Evolutionary conservation across 495 filamentous ascomycete genomes (phyloP).

Genomic region (Margaritispora aquatica): DNA sequence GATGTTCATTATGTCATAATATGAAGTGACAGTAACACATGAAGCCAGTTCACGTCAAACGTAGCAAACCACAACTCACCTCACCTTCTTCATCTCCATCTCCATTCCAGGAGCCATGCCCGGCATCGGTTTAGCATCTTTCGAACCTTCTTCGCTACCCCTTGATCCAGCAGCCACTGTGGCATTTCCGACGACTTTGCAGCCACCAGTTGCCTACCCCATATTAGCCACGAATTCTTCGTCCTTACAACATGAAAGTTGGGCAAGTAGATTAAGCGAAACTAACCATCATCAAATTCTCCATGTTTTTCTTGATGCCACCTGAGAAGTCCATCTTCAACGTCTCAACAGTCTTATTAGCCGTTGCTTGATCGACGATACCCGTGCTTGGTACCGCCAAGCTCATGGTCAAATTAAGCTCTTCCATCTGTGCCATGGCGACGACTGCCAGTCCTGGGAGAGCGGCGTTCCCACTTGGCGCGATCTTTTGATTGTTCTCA

Average conservation of each 20-base stretch:
- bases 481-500: slow-evolving; percentile 17
- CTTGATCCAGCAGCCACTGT: neutral
- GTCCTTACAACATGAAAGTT: neutral
- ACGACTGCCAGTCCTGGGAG: slow-evolving; percentile 11
- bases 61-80: neutral
- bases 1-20: neutral
- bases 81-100: neutral
- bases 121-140: neutral
- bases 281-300: slow-evolving; percentile 12
- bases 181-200: neutral
- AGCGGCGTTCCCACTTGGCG: slow-evolving; percentile 10
- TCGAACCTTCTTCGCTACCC: neutral
- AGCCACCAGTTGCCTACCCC: neutral
- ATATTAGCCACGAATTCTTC: neutral
- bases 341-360: slow-evolving; percentile 10
- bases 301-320: slow-evolving; percentile 13
- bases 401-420: slow-evolving; percentile 8
- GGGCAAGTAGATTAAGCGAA: neutral
- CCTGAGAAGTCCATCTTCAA: slow-evolving; percentile 11
- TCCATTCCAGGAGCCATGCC: neutral
- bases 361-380: neutral
- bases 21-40: neutral
- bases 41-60: neutral
- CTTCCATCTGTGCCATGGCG: slow-evolving; percentile 15
- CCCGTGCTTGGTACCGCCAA: neutral